Evolutionary conservation across 169 alveolate genomes (phyloP).

Genomic region (Eimeria acervulina): DNA sequence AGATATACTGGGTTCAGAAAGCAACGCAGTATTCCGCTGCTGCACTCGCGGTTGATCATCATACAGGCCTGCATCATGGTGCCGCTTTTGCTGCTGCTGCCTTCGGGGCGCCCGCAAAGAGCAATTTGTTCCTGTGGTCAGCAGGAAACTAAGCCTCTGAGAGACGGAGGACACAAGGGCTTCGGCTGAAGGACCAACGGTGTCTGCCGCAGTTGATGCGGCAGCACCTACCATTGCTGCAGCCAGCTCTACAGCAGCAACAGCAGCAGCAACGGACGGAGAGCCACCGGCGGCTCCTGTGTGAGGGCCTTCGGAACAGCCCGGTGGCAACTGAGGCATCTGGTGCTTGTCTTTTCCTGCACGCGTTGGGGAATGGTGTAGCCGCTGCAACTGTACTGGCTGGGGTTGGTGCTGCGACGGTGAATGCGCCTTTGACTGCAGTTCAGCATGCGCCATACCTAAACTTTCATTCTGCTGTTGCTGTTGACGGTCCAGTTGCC

Average conservation of each 20-base stretch:
- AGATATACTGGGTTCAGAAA: background rate
- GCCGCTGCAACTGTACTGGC: background rate
- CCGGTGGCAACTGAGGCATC: background rate
- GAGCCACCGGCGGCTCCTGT: background rate
- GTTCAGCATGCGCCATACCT: background rate
- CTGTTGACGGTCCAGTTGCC: background rate
- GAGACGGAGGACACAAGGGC: constrained; percentile 18
- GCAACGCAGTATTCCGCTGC: background rate
- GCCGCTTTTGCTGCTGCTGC: constrained; percentile 24
- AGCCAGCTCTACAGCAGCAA: constrained; percentile 28
- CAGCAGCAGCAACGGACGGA: background rate
- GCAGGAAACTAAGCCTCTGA: background rate
- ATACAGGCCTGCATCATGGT: background rate
- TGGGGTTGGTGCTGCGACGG: background rate
- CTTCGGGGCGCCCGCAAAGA: background rate
- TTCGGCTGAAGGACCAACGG: constrained; percentile 31
- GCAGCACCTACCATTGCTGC: constrained; percentile 36
- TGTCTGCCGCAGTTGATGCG: constrained; percentile 9
- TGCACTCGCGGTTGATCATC: background rate
- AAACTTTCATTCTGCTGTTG: background rate
- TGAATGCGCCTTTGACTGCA: background rate
- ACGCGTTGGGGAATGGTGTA: background rate
- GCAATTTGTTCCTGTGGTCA: constrained; percentile 1
- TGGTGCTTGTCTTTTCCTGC: background rate
- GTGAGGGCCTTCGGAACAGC: background rate